A percentile compares a stretch with the other conserved stretches of the same genome.
Conservation (phyloP, 345 rosid genomes). For the Eucalyptus rudis region DNA sequence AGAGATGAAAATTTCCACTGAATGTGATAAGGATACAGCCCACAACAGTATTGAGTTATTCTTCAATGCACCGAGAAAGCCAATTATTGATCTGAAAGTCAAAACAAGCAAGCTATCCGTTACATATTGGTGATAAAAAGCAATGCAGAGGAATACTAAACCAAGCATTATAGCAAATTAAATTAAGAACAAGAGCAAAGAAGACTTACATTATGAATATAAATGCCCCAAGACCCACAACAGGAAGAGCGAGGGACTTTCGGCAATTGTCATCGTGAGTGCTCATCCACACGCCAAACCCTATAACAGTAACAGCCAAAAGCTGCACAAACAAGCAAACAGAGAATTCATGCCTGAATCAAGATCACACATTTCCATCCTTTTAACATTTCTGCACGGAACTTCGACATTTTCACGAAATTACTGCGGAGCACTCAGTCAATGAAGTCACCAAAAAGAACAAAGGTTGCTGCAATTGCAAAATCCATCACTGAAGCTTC, state of each 20-base stretch:
- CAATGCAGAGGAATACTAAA: not conserved
- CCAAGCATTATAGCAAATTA: not conserved
- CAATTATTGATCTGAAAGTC: conserved; percentile 65
- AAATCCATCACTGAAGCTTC: not conserved
- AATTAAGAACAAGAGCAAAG: not conserved
- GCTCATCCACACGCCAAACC: conserved; percentile 96
- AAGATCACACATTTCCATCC: not conserved
- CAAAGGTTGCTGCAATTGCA: not conserved
- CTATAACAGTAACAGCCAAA: conserved; percentile 53
- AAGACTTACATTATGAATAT: conserved; percentile 58
- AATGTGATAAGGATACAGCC: conserved; percentile 69
- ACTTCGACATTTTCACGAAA: not conserved
- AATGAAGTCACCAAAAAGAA: not conserved
- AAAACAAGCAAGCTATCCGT: not conserved
- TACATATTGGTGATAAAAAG: not conserved
- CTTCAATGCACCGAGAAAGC: conserved; percentile 90
- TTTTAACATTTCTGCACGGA: not conserved
- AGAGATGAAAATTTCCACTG: not conserved
- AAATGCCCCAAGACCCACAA: conserved; percentile 69
- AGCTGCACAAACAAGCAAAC: conserved; percentile 35
- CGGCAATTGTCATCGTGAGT: conserved; percentile 77
- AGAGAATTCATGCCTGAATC: not conserved
- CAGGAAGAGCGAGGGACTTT: conserved; percentile 78
- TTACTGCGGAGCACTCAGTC: not conserved
- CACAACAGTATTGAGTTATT: conserved; percentile 65